Conservation (phyloP, 2,329 filamentous ascomycete species). For the Dactylellina sp. region DNA sequence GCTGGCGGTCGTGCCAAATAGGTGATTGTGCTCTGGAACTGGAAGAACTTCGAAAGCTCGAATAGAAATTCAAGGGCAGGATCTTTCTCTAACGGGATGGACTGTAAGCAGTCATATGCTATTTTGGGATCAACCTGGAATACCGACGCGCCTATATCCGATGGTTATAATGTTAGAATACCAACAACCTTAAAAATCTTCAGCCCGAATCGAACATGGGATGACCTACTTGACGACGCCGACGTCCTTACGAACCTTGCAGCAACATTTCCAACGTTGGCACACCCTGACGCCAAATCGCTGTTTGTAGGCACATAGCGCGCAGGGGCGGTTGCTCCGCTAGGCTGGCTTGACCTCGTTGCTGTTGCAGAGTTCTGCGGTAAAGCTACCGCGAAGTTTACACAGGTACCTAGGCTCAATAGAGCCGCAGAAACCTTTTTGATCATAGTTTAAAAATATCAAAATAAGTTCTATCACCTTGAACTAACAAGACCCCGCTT, state of each 20-base stretch:
- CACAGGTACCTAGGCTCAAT: slow-evolving; percentile 35
- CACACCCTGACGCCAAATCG: slow-evolving; percentile 34
- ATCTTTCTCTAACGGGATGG: slow-evolving; percentile 35
- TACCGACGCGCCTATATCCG: slow-evolving; percentile 6
- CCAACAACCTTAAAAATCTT: slow-evolving; percentile 1
- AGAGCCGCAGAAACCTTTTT: slow-evolving; percentile 41
- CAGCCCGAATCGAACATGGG: neutral
- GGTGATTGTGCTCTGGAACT: slow-evolving; percentile 44
- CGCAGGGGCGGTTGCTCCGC: slow-evolving; percentile 16
- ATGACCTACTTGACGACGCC: slow-evolving; percentile 23
- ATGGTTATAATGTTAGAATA: slow-evolving; percentile 25
- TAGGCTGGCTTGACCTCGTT: slow-evolving; percentile 8
- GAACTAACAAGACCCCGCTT: slow-evolving; percentile 9
- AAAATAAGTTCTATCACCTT: slow-evolving; percentile 3
- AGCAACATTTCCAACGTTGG: slow-evolving; percentile 36
- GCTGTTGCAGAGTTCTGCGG: slow-evolving; percentile 24
- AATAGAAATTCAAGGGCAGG: slow-evolving; percentile 27
- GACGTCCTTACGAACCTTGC: slow-evolving; percentile 23
- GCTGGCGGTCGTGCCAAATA: slow-evolving; percentile 46
- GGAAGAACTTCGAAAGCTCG: slow-evolving; percentile 46
- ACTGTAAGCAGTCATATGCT: slow-evolving; percentile 49
- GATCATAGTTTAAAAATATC: slow-evolving; percentile 28
- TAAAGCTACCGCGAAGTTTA: slow-evolving; percentile 24
- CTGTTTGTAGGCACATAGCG: slow-evolving; percentile 23
- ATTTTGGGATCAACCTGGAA: slow-evolving; percentile 49